Base-by-base conservation (phyloP, 345 rosid genomes). In the Melastoma malabathricum region DNA sequence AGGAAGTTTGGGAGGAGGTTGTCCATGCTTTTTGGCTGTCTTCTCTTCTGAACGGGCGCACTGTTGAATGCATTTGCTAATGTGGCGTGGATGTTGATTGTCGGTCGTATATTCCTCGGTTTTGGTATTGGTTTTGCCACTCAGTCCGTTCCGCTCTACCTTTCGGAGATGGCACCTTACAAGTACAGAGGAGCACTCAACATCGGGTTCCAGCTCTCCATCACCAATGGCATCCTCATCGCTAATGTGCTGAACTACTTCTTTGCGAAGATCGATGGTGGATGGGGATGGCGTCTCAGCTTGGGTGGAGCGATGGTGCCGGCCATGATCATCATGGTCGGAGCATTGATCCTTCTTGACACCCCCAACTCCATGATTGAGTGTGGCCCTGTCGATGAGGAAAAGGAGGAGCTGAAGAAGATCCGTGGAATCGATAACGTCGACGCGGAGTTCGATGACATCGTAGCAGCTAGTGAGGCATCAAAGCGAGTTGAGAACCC, bases 241-340 rank as follows among this genome's bases (percentile, higher is more conserved):
- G 86, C 86, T 2, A 76, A 76, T 48, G 49, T 76, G 15, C 64
- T 72, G 12, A 76, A 80, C 60, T 80, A 74, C 18, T 62, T 56
- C 50, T 15, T 62, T 54, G 50, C 19, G 3, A 13, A 31, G 23
- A 46, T 19, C 12, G 20, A 13, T 25, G 55, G 19, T 41, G 57
- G 59, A 15, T 14, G 31, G 19, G 81, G 77, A 1, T 74, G 79
- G 79, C 63, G 73, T 22, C 6, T 70, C 3, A 58, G 73, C 15
- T 59, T 68, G 0, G 74, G 66, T 1, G 54, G 62, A 3, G 81
- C 77, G 0, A 47, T 61, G 3, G 72, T 69, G 43, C 81, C 81
- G 13, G 72, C 81, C 5, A 20, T 53, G 15, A 29, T 72, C 18
- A 64, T 72, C 60, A 54, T 61, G 39, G 1, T 72, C 2, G 61